Evolutionary conservation across 1,284 basidiomycete species (phyloP).

Genomic region (Leccinum ponderosum): DNA sequence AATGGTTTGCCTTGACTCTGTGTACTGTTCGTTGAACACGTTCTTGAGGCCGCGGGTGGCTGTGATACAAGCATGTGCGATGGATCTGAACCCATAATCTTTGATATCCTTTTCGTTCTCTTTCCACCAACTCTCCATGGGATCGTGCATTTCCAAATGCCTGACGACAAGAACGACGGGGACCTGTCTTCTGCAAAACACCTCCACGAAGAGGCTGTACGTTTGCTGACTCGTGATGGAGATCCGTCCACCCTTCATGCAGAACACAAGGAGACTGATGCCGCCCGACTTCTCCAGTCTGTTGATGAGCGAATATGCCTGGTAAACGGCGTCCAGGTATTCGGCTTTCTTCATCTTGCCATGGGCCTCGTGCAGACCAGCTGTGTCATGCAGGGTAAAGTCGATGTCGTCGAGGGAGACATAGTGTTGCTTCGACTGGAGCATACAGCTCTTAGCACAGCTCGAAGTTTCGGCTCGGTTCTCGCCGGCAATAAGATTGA

Average conservation of each 20-base stretch:
- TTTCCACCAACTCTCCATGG: slow-evolving; percentile 35
- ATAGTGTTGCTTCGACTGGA: slow-evolving; percentile 18
- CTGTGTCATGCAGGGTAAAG: slow-evolving; percentile 39
- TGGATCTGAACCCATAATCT: slow-evolving; percentile 23
- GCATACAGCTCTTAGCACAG: slow-evolving; percentile 24
- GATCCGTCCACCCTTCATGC: slow-evolving; percentile 39
- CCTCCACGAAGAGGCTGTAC: slow-evolving; percentile 33
- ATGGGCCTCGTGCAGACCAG: slow-evolving; percentile 39
- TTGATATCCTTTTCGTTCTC: slow-evolving; percentile 25
- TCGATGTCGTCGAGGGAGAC: slow-evolving; percentile 13
- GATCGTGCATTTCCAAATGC: slow-evolving; percentile 35
- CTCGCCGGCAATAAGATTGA: slow-evolving; percentile 31
- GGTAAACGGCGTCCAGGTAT: slow-evolving; percentile 32
- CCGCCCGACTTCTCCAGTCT: slow-evolving; percentile 33
- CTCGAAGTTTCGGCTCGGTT: slow-evolving; percentile 22
- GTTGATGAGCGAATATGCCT: slow-evolving; percentile 35
- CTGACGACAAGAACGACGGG: slow-evolving; percentile 40
- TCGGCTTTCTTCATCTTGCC: slow-evolving; percentile 21
- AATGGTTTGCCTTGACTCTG: slow-evolving; percentile 17
- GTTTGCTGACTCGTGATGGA: slow-evolving; percentile 31
- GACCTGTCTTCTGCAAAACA: slow-evolving; percentile 31
- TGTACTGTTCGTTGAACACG: slow-evolving; percentile 25
- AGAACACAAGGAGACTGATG: slow-evolving; percentile 40
- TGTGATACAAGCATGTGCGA: slow-evolving; percentile 32
- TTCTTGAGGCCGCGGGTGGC: slow-evolving; percentile 23